Evolutionary conservation across 108 stramenopile species (phyloP).

Genomic region (Skeletonema marinoi): DNA sequence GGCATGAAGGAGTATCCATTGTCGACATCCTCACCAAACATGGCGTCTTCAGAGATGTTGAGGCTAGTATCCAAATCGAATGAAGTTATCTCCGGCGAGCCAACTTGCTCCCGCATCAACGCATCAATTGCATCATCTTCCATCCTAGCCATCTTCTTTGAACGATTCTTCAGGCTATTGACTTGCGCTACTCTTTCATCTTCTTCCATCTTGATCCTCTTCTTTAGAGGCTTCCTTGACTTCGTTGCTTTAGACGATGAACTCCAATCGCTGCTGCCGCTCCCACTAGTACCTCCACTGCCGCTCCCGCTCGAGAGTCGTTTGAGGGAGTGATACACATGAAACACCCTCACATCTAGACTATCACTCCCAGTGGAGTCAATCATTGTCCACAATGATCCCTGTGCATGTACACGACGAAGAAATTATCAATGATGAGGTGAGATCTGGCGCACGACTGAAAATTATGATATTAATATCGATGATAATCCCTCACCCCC

Average conservation of each 20-base stretch:
- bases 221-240: neutral
- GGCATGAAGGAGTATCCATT: constrained; percentile 21
- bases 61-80: constrained; percentile 3
- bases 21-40: neutral
- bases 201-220: neutral
- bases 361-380: constrained; percentile 58
- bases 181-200: neutral
- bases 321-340: constrained; percentile 81
- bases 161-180: neutral
- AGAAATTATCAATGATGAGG: neutral
- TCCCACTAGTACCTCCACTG: neutral
- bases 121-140: neutral
- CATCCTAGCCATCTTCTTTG: neutral
- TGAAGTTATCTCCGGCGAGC: neutral
- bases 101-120: neutral
- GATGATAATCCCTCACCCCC: constrained; percentile 53
- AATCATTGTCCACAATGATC: constrained; percentile 35
- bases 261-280: neutral
- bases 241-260: neutral
- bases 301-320: constrained; percentile 33
- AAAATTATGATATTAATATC: constrained; percentile 25
- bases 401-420: neutral
- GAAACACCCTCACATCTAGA: constrained; percentile 65
- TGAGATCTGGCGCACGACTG: neutral
- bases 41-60: constrained; percentile 3